phyloP scores from a whole-genome alignment of 805 yeast species.

The Wilhelminamyces savonicus region DNA sequence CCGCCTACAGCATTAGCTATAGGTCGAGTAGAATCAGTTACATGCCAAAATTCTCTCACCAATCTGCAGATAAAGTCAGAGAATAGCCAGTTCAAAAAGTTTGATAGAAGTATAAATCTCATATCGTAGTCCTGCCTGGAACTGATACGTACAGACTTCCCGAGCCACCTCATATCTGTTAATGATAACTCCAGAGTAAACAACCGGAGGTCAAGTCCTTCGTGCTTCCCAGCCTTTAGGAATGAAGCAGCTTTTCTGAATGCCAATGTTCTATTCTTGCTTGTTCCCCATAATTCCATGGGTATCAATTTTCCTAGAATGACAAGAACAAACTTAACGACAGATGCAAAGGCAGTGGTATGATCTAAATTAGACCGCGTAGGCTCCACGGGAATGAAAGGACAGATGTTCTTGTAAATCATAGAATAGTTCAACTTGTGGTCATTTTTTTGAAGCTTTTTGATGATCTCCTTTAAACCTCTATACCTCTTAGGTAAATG shows the following conservation, averaged over 20 bases:
- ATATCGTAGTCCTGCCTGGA: slow-evolving; percentile 38
- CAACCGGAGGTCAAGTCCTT: slow-evolving; percentile 22
- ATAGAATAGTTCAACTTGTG: slow-evolving; percentile 23
- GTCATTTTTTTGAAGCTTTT: slow-evolving; percentile 26
- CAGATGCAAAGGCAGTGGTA: slow-evolving; percentile 23
- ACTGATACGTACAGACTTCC: slow-evolving; percentile 16
- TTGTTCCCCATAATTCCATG: slow-evolving; percentile 44
- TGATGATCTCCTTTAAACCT: slow-evolving; percentile 11
- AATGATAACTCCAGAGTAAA: slow-evolving; percentile 32
- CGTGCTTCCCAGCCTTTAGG: slow-evolving; percentile 32
- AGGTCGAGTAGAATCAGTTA: slow-evolving; percentile 41
- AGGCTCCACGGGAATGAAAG: too few relatives aligned
- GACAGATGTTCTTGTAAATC: slow-evolving; percentile 30
- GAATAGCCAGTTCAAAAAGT: slow-evolving; percentile 58
- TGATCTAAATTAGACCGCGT: slow-evolving; percentile 21
- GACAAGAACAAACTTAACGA: slow-evolving; percentile 37
- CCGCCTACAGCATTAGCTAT: slow-evolving; percentile 25
- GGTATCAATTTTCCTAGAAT: slow-evolving; percentile 49
- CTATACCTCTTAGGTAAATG: slow-evolving; percentile 13
- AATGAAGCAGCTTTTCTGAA: slow-evolving; percentile 28
- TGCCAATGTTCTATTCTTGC: slow-evolving; percentile 39
- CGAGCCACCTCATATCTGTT: slow-evolving; percentile 52
- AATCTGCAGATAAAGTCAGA: slow-evolving; percentile 38
- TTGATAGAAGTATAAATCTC: slow-evolving; percentile 28
- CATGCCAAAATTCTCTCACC: slow-evolving; percentile 54